These are phyloP conservation scores for Suillus alpinus DNA, from an alignment of 768 basidiomycete genomes.

Conservation along the genomic window DNA sequence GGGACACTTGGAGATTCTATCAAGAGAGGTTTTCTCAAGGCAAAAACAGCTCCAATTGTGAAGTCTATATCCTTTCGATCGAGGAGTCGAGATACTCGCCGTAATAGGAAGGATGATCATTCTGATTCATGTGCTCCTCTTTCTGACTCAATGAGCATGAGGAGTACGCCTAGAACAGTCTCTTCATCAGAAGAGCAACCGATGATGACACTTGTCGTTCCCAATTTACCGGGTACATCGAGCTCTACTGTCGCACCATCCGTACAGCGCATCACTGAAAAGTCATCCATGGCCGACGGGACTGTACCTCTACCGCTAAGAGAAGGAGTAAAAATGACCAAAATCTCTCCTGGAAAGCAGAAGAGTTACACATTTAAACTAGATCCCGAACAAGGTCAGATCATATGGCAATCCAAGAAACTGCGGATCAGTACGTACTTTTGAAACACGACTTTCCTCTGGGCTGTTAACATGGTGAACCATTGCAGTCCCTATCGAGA, in stretches of 20 bases:
- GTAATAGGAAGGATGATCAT: conserved; percentile 21
- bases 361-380: conserved; percentile 69
- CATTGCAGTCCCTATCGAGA: conserved; percentile 72
- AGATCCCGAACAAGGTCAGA: conserved; percentile 78
- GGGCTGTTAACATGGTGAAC: neutral
- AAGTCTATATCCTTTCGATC: conserved; percentile 27
- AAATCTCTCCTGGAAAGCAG: conserved; percentile 76
- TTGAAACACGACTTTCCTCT: neutral
- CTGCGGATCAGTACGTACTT: conserved; percentile 54
- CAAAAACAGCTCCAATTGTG: conserved; percentile 26
- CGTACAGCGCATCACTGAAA: neutral
- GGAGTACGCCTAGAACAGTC: neutral
- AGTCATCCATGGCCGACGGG: conserved; percentile 32
- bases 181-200: neutral
- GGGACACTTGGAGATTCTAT: conserved; percentile 30
- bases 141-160: neutral
- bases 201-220: neutral
- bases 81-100: conserved; percentile 9
- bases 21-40: conserved; percentile 34
- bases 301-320: conserved; percentile 57
- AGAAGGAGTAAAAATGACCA: conserved; percentile 73
- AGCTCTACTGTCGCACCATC: neutral
- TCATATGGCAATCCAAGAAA: conserved; percentile 75
- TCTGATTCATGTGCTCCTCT: neutral
- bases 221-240: neutral